Evolutionary conservation across 1,139 yeast genomes (phyloP).

Genomic region (Tardiomyces depauwii): DNA sequence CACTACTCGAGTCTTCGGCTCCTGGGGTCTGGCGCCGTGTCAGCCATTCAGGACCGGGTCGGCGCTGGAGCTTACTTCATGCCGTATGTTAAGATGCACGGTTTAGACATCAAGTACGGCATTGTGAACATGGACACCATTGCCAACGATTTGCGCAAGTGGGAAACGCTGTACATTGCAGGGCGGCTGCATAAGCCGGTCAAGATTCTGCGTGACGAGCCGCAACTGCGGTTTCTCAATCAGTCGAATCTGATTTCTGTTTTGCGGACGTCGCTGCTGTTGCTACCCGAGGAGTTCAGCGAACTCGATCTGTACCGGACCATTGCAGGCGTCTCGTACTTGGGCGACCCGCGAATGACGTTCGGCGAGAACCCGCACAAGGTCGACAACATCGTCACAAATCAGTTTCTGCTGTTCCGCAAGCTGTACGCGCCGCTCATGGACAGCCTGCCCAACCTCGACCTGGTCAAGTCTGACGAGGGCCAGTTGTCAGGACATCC

Average conservation of each 20-base stretch:
- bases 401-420: constrained; percentile 61
- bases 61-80: constrained; percentile 94
- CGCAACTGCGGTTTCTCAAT: constrained; percentile 51
- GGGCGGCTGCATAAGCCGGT: constrained; percentile 96
- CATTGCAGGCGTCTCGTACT: constrained; percentile 71
- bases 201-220: constrained; percentile 53
- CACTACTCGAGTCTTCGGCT: constrained; percentile 66
- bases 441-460: constrained; percentile 32
- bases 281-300: constrained; percentile 41
- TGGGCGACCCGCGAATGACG: constrained; percentile 83
- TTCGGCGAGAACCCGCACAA: constrained; percentile 89
- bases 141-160: constrained; percentile 57
- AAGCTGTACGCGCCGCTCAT: constrained; percentile 61
- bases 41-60: constrained; percentile 44
- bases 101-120: constrained; percentile 72
- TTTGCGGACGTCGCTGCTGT: constrained; percentile 56
- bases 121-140: constrained; percentile 55
- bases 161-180: constrained; percentile 81
- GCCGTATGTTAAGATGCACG: constrained; percentile 65
- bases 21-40: constrained; percentile 50
- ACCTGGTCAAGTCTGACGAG: constrained; percentile 12
- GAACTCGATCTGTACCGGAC: constrained; percentile 62
- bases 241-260: constrained; percentile 75
- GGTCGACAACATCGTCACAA: constrained; percentile 69
- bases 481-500: background rate